phyloP scores from a whole-genome alignment of 208 protist species.

The Lotmaria passim region DNA sequence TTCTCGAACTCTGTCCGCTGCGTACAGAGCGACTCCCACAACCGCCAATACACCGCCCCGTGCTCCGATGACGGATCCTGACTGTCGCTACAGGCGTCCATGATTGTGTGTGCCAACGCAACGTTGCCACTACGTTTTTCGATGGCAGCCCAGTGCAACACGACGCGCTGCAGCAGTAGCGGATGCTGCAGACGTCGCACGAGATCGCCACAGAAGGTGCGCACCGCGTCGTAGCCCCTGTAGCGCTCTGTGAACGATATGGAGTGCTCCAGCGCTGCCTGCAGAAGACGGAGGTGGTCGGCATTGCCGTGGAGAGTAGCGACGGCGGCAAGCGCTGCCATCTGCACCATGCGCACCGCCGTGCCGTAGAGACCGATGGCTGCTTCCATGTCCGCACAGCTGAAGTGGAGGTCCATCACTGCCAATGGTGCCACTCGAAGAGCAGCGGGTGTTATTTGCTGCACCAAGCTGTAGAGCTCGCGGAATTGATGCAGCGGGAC shows the following conservation, averaged over 20 bases:
- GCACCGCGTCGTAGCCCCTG: conserved; percentile 51
- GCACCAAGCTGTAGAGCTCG: conserved; percentile 55
- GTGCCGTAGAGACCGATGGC: conserved; percentile 57
- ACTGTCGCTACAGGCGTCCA: conserved; percentile 73
- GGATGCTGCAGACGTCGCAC: conserved; percentile 37
- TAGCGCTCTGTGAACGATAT: conserved; percentile 49
- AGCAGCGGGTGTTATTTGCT: conserved; percentile 44
- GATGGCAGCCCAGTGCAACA: conserved; percentile 78
- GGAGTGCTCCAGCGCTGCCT: conserved; percentile 57
- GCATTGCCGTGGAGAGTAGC: conserved; percentile 11
- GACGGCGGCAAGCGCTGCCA: conserved; percentile 33
- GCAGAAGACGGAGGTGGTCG: conserved; percentile 40
- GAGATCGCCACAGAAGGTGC: conserved; percentile 47
- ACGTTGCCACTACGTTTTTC: conserved; percentile 68
- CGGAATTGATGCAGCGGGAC: conserved; percentile 67
- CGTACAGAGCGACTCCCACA: conserved; percentile 79
- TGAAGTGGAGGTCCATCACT: conserved; percentile 59
- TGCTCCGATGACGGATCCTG: conserved; percentile 63
- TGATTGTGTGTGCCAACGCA: conserved; percentile 54
- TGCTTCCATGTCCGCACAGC: conserved; percentile 66
- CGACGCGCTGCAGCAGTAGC: conserved; percentile 62
- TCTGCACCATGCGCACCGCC: conserved; percentile 48
- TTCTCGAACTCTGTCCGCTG: conserved; percentile 65
- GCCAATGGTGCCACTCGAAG: conserved; percentile 36
- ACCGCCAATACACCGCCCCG: conserved; percentile 69